Evolutionary conservation across 2,329 filamentous ascomycete species (phyloP), one percentile per base, ranked within the genome.

Genomic region (Aspergillus sp.): DNA sequence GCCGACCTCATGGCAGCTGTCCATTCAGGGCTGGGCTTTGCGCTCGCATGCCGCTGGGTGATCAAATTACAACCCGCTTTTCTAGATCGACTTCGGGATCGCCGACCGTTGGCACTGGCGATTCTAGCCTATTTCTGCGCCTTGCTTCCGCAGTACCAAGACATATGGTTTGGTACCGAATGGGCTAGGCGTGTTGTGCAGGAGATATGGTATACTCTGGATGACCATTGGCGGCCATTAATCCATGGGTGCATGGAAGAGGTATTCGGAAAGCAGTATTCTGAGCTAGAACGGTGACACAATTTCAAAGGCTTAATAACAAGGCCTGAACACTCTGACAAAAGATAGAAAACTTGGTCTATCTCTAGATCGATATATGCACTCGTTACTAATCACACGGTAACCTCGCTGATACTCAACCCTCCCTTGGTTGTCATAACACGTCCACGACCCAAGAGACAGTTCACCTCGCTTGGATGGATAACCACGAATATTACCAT

Each of bases 101-200:
- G 70, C 21, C 69, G 71, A 25, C 73, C 73, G 0, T 62, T 77
- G 46, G 72, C 76, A 0, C 64, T 88, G 17, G 87, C 87, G 81
- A 23, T 84, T 82, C 43, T 84, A 81, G 43, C 89, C 80, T 68
- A 84, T 86, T 63, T 85, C 86, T 64, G 79, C 86, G 23, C 78
- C 50, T 76, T 90, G 19, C 84, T 87, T 63, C 80, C 81, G 40
- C 79, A 85, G 60, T 81, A 88, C 59, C 72, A 79, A 27, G 76
- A 87, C 31, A 67, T 67, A 6, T 91, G 88, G 88, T 90, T 87
- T 84, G 74, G 90, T 9, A 81, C 85, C 37, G 87, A 87, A 41
- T 87, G 89, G 66, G 82, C 86, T 17, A 81, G 83, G 15, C 81
- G 85, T 55, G 87, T 90, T 65, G 84, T 90, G 7, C 83, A 85